These are phyloP conservation scores for Warburgia ugandensis DNA, from an alignment of 164 flowering plant genomes.

Conservation along the genomic window DNA sequence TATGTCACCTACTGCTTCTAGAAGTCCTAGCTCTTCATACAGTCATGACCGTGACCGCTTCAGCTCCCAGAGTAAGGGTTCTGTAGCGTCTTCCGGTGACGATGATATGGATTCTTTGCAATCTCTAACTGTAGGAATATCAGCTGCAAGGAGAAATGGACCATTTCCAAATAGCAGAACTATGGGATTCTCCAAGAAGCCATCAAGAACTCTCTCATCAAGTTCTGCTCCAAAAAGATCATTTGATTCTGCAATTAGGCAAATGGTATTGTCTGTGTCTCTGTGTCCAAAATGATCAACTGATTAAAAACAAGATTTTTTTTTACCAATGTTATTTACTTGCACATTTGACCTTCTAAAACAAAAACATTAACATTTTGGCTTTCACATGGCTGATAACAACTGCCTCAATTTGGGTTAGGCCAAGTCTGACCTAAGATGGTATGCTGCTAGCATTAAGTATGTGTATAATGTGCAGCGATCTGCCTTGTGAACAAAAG, in stretches of 20 bases:
- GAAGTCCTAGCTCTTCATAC: conserved; percentile 67
- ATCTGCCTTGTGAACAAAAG: no score
- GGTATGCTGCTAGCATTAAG: no score
- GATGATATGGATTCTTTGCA: conserved; percentile 79
- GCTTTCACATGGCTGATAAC: no score
- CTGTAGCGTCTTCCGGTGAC: conserved; percentile 83
- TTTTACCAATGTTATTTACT: no score
- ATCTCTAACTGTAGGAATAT: conserved; percentile 40
- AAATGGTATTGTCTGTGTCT: no score
- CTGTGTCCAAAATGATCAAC: no score
- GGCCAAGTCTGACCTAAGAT: not conserved
- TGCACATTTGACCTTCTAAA: no score
- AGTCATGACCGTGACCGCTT: conserved; percentile 68
- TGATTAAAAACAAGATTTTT: no score
- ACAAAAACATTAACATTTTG: no score
- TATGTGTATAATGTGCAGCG: no score
- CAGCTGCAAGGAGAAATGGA: conserved; percentile 39
- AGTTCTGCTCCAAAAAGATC: conserved; percentile 86
- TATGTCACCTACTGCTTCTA: conserved; percentile 85
- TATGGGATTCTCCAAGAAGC: conserved; percentile 44
- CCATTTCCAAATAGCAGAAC: conserved; percentile 44
- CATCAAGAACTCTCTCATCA: conserved; percentile 37
- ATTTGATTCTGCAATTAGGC: conserved; percentile 70
- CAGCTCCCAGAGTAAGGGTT: conserved; percentile 76
- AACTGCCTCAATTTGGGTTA: conserved; percentile 1